Conservation (phyloP, 2,329 filamentous ascomycete genomes). For the Pochonia chlamydosporia region DNA sequence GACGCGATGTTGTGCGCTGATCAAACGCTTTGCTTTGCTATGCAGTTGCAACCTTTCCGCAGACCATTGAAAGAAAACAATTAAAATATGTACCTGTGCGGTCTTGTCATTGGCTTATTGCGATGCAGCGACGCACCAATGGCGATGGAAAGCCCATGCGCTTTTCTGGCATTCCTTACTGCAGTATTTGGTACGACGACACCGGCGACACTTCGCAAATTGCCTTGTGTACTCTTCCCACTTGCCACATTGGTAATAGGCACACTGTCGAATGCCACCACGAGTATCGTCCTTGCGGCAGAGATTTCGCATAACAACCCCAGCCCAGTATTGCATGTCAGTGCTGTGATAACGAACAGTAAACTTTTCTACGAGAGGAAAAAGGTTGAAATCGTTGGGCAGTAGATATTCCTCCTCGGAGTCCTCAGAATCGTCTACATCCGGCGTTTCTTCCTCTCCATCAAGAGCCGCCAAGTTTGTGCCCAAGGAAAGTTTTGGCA, state of each 20-base stretch:
- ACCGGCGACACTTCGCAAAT: conserved; percentile 95
- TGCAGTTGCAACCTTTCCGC: conserved; percentile 28
- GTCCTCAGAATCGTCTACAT: conserved; percentile 43
- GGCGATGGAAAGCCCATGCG: conserved; percentile 95
- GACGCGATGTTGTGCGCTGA: conserved; percentile 35
- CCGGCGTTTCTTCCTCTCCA: conserved; percentile 48
- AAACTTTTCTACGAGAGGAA: conserved; percentile 96
- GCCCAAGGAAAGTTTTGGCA: conserved; percentile 85
- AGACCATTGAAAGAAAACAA: conserved; percentile 22
- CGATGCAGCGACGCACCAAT: conserved; percentile 85
- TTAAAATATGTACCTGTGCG: conserved; percentile 13
- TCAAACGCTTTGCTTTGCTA: conserved; percentile 36
- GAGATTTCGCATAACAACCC: conserved; percentile 96
- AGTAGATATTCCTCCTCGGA: conserved; percentile 83
- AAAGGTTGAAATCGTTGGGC: conserved; percentile 96
- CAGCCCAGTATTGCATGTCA: conserved; percentile 99
- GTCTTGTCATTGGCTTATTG: conserved; percentile 31
- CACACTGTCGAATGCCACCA: conserved; percentile 92
- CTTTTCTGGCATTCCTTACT: conserved; percentile 99
- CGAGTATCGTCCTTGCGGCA: conserved; percentile 95
- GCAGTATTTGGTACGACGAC: conserved; percentile 96
- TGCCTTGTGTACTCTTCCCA: conserved; percentile 97
- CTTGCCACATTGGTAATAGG: conserved; percentile 96
- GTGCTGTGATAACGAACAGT: conserved; percentile 91
- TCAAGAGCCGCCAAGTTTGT: conserved; percentile 78